Evolutionary conservation across 164 flowering plant species (phyloP), one percentile per base, ranked within the genome.

Genomic region (Vitis vinifera): DNA sequence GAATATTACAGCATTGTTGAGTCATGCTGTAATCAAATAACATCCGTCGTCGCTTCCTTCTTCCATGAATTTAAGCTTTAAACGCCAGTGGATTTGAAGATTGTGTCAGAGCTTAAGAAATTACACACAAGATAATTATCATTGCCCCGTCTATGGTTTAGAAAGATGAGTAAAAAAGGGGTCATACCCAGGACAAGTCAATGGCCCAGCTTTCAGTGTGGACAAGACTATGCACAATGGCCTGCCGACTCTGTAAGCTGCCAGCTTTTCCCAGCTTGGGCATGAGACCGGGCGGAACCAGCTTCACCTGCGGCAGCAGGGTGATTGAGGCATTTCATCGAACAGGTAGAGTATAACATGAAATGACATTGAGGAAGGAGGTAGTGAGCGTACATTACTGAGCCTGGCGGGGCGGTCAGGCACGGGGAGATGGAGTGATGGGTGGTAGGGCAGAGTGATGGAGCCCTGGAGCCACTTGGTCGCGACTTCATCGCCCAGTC

Each of bases 171-270:
- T 50, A 59, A 50, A 27, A 47, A n/a, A 17, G 64, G 66, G 62
- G 8, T 4, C 7, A 44, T 79, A 94, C 98, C 97, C 97, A 92
- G 68, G 98, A 90, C 69, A 90, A 78, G 71, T 94, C 97, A 73
- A 94, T 89, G 16, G 98, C 98, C 97, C 97, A 94, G 76, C 98
- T 94, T 72, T 94, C 98, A 16, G 83, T 94, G 51, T 94, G 96
- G 11, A 76, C 94, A 49, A 94, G 91, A 68, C 96, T 92, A 65
- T 94, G 98, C 61, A 92, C 82, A 66, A 92, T 86, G 51, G 98
- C 96, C 75, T 85, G 93, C 70, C 96, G 81, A 68, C 97, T 94
- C 82, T 89, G 93, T 80, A 94, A 84, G 78, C 92, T 91, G 3
- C 97, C 98, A 2, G 86, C 98, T 78, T 84, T 94, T 15, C 97